Percentiles rank a stretch among this genome's conserved stretches.
Conservation (phyloP, 1,284 basidiomycete species). For the Phylloporus gajari region DNA sequence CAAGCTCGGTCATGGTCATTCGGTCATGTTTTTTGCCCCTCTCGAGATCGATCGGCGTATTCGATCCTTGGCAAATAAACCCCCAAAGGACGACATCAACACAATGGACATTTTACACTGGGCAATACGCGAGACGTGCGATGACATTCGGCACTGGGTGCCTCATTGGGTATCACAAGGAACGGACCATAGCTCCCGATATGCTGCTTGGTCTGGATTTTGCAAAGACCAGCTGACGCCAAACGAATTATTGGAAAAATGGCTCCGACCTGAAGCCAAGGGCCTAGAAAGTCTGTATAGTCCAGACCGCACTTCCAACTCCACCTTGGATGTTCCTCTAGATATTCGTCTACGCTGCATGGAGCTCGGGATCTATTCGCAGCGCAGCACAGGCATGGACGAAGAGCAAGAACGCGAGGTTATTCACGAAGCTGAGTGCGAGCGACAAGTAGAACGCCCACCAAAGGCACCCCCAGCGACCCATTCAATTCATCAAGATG, state of each 20-base stretch:
- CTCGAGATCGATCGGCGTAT: slow-evolving; percentile 54
- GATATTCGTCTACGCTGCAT: slow-evolving; percentile 40
- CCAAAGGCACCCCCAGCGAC: slow-evolving; percentile 24
- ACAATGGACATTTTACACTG: slow-evolving; percentile 4
- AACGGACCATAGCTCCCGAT: background rate
- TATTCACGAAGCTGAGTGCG: slow-evolving; percentile 51
- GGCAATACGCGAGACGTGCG: slow-evolving; percentile 3
- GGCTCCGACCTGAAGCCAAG: slow-evolving; percentile 51
- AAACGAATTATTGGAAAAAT: slow-evolving; percentile 31
- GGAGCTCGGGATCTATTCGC: slow-evolving; percentile 35
- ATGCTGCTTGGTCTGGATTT: background rate
- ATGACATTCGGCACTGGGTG: slow-evolving; percentile 46
- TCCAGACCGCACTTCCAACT: background rate
- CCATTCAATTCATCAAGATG: slow-evolving; percentile 29
- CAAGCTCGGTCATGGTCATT: slow-evolving; percentile 57
- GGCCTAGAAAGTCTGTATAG: slow-evolving; percentile 50
- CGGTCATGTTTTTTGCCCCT: slow-evolving; percentile 59
- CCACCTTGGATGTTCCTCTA: slow-evolving; percentile 10
- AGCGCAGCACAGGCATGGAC: slow-evolving; percentile 33
- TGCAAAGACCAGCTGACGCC: background rate
- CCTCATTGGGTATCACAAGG: slow-evolving; percentile 51
- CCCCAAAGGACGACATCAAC: slow-evolving; percentile 16
- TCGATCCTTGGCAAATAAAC: slow-evolving; percentile 36
- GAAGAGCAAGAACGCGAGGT: slow-evolving; percentile 61
- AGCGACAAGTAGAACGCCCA: slow-evolving; percentile 50